Evolutionary conservation across 441 rosid species (phyloP).

Genomic region (Bocquillonia castaneifolia): DNA sequence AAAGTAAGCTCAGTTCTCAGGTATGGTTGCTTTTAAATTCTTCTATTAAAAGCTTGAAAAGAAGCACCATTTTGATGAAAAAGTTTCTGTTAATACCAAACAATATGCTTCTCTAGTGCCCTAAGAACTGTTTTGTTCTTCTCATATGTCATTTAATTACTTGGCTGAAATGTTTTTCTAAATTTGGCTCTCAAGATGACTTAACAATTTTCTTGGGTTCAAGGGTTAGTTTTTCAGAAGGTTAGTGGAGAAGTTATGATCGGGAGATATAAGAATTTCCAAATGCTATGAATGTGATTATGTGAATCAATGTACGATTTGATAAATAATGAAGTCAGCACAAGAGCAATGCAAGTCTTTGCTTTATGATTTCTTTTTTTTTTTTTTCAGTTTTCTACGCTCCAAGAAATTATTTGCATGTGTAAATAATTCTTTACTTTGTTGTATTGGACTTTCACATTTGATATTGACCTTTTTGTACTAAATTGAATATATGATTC

Average conservation of each 20-base stretch:
- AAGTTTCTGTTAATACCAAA: neutral
- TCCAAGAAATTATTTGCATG: neutral
- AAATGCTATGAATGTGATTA: neutral
- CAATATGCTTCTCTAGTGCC: neutral
- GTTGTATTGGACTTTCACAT: neutral
- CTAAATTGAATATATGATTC: constrained; percentile 14
- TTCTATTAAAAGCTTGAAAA: constrained; percentile 15
- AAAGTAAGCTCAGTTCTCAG: constrained; percentile 69
- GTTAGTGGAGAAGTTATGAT: neutral
- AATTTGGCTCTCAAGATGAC: neutral
- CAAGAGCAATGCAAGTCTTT: neutral
- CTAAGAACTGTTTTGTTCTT: neutral
- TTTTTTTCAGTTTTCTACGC: neutral
- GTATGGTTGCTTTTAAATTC: constrained; percentile 35
- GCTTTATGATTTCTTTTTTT: neutral
- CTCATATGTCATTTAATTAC: neutral
- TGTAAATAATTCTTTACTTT: neutral
- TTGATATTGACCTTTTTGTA: neutral
- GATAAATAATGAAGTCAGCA: neutral
- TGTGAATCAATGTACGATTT: neutral
- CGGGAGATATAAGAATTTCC: neutral
- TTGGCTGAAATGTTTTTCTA: neutral
- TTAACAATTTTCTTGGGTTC: neutral
- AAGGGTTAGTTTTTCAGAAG: neutral
- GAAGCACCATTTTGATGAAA: neutral